A percentile compares a stretch with the other conserved stretches of the same genome.
Conservation (phyloP, 2,329 filamentous ascomycete species). For the Nothophoma quercina region DNA sequence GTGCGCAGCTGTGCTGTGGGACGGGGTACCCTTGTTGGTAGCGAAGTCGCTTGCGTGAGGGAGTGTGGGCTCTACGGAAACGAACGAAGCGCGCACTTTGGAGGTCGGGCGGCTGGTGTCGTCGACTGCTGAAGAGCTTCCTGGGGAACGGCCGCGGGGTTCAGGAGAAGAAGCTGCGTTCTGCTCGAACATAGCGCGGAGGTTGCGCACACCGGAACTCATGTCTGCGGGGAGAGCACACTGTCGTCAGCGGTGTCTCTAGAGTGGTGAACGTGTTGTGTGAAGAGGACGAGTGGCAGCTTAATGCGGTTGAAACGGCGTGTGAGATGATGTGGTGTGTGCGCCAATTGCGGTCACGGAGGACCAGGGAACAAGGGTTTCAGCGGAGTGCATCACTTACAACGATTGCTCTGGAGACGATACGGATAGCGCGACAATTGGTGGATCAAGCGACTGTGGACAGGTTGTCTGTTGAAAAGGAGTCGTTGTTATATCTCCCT, state of each 20-base stretch:
- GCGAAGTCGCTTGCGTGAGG: constrained; percentile 38
- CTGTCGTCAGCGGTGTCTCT: constrained; percentile 36
- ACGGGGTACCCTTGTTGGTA: constrained; percentile 34
- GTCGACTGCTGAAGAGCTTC: constrained; percentile 42
- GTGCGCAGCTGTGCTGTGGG: constrained; percentile 42
- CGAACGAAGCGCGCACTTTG: constrained; percentile 58
- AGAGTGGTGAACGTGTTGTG: constrained; percentile 23
- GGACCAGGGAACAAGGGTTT: constrained; percentile 28
- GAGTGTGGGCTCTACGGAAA: constrained; percentile 54
- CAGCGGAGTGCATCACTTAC: constrained; percentile 29
- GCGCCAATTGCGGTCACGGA: constrained; percentile 18
- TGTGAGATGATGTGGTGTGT: constrained; percentile 38
- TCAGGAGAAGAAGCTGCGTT: constrained; percentile 48
- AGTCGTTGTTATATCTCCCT: constrained; percentile 6
- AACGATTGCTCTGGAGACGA: constrained; percentile 20
- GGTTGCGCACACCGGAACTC: constrained; percentile 57
- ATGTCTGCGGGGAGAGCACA: constrained; percentile 52
- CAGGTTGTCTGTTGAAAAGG: constrained; percentile 14
- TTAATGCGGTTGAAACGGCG: constrained; percentile 24
- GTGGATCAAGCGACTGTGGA: constrained; percentile 7
- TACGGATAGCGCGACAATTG: constrained; percentile 16
- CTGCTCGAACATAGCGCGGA: constrained; percentile 59
- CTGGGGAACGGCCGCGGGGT: constrained; percentile 55
- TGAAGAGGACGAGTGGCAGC: constrained; percentile 22
- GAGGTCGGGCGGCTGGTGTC: constrained; percentile 48